Conservation (phyloP, 208 protist genomes). For the Acanthamoeba triangularis region DNA sequence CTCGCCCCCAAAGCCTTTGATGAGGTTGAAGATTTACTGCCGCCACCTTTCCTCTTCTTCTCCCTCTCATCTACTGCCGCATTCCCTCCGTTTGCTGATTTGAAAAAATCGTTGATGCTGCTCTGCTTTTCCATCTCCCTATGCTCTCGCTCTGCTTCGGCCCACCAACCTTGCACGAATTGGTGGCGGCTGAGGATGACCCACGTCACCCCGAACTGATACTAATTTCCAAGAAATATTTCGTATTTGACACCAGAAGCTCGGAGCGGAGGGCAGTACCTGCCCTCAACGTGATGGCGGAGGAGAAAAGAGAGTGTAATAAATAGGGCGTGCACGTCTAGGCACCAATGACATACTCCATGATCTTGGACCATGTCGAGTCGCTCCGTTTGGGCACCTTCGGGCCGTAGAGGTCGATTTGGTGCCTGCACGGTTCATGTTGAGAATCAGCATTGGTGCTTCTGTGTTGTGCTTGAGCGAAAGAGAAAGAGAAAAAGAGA, state of each 20-base stretch:
- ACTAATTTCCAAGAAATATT: background rate
- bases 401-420: constrained; percentile 36
- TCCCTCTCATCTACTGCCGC: too few relatives aligned
- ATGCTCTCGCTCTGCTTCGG: background rate
- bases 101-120: constrained; percentile 34
- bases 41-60: background rate
- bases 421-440: background rate
- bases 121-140: background rate
- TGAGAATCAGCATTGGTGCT: too few relatives aligned
- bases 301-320: background rate
- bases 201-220: too few relatives aligned
- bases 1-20: background rate
- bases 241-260: too few relatives aligned
- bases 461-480: background rate
- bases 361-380: constrained; percentile 28
- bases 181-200: background rate
- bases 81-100: background rate
- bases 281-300: too few relatives aligned
- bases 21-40: background rate
- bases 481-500: background rate
- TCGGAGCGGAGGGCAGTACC: too few relatives aligned
- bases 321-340: background rate
- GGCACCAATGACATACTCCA: constrained; percentile 53
- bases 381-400: constrained; percentile 36
- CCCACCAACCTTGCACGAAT: background rate